phyloP scores from a whole-genome alignment of 306 rosid species.

The Malus orientalis region DNA sequence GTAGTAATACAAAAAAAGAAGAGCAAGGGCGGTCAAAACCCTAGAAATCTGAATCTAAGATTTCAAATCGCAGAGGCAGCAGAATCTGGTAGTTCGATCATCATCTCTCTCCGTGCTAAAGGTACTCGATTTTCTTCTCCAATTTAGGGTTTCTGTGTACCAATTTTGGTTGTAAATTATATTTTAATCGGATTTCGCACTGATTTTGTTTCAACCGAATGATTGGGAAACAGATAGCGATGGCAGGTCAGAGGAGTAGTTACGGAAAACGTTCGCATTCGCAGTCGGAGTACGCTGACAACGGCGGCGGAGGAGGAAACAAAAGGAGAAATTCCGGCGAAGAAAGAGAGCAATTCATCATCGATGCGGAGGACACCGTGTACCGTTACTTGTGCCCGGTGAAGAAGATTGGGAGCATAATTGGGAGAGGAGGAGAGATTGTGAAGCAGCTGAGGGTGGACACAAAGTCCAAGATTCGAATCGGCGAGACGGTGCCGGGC shows the following conservation, averaged over 20 bases:
- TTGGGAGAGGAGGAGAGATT: conserved; percentile 98
- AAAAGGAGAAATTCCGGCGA: conserved; percentile 75
- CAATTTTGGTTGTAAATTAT: too few species aligned
- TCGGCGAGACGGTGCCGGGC: conserved; percentile 85
- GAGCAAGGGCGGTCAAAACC: not conserved
- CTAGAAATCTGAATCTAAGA: conserved; percentile 9
- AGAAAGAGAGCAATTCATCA: conserved; percentile 82
- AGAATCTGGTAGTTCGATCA: not conserved
- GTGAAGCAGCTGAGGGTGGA: conserved; percentile 85
- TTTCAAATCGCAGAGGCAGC: not conserved
- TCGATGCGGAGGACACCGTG: conserved; percentile 74
- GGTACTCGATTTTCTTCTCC: not conserved
- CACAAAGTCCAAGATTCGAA: conserved; percentile 84
- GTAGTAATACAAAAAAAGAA: not conserved
- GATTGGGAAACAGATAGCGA: conserved; percentile 24
- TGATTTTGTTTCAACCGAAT: not conserved
- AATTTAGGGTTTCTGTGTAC: too few species aligned
- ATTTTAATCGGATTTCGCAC: not conserved
- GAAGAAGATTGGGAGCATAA: conserved; percentile 87
- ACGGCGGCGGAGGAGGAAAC: conserved; percentile 37
- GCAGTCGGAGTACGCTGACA: conserved; percentile 59
- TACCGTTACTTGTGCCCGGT: conserved; percentile 74
- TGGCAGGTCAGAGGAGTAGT: conserved; percentile 75
- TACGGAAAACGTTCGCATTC: conserved; percentile 72
- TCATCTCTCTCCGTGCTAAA: not conserved